These are phyloP conservation scores for Penicillium desertorum DNA, from an alignment of 495 filamentous ascomycete genomes.

Conservation along the genomic window DNA sequence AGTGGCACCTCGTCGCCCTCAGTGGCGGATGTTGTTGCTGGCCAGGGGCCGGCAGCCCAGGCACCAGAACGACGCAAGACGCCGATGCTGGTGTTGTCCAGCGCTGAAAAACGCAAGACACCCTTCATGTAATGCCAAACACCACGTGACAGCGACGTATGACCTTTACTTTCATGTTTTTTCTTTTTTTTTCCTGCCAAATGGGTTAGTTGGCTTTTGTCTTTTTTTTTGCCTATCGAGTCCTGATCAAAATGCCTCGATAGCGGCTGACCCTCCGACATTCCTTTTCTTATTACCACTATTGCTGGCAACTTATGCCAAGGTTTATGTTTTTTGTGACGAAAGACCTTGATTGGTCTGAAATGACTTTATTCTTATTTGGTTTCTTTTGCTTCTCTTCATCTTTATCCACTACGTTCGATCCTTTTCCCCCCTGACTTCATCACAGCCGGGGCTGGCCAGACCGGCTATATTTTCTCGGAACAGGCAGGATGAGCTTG, in stretches of 20 bases:
- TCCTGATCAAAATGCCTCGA: neutral
- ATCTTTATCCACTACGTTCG: slow-evolving; percentile 8
- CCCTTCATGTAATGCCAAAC: slow-evolving; percentile 53
- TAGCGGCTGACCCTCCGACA: slow-evolving; percentile 6
- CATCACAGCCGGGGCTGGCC: neutral
- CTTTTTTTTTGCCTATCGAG: slow-evolving; percentile 7
- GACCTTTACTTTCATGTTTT: slow-evolving; percentile 16
- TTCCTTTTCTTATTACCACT: slow-evolving; percentile 22
- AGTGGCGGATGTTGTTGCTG: slow-evolving; percentile 49
- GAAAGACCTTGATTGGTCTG: slow-evolving; percentile 29
- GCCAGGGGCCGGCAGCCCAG: slow-evolving; percentile 44
- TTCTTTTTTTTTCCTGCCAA: slow-evolving; percentile 2
- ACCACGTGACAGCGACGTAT: slow-evolving; percentile 47
- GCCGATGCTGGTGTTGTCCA: slow-evolving; percentile 81
- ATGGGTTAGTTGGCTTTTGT: slow-evolving; percentile 13
- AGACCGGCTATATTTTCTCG: neutral
- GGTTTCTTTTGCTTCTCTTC: slow-evolving; percentile 12
- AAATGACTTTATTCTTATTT: slow-evolving; percentile 24
- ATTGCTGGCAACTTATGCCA: slow-evolving; percentile 17
- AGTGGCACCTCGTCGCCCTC: slow-evolving; percentile 39
- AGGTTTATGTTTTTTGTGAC: slow-evolving; percentile 22
- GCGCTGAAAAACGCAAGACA: slow-evolving; percentile 88
- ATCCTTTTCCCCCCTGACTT: slow-evolving; percentile 2
- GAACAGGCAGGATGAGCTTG: slow-evolving; percentile 1
- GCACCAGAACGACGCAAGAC: slow-evolving; percentile 71